phyloP scores from a whole-genome alignment of 192 early-diverging fungal genomes.

The Entomortierella beljakovae region DNA sequence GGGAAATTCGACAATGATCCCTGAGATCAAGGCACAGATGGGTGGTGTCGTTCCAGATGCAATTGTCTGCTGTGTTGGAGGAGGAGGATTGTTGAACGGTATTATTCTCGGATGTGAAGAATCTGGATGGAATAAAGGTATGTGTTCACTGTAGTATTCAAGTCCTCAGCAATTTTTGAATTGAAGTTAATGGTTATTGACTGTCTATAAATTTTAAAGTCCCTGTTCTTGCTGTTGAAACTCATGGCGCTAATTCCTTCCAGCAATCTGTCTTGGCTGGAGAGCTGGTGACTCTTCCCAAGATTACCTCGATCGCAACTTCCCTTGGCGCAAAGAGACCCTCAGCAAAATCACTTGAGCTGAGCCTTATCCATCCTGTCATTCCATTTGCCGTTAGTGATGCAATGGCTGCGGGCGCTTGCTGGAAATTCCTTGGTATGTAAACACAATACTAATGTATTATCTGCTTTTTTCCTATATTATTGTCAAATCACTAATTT shows the following conservation, averaged over 20 bases:
- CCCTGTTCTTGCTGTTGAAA: constrained; percentile 80
- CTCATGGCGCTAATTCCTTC: constrained; percentile 78
- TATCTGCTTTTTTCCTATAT: too few relatives aligned
- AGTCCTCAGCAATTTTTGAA: too few relatives aligned
- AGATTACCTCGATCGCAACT: constrained; percentile 61
- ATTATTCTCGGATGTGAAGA: constrained; percentile 71
- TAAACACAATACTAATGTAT: too few relatives aligned
- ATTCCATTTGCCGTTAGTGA: constrained; percentile 69
- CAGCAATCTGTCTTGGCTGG: constrained; percentile 71
- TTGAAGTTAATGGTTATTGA: too few relatives aligned
- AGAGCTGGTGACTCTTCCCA: constrained; percentile 55
- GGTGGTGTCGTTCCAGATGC: constrained; percentile 67
- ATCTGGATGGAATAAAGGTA: constrained; percentile 67
- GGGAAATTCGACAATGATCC: constrained; percentile 70
- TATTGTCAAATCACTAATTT: constrained; percentile 6
- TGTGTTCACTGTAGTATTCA: neutral
- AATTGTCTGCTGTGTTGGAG: constrained; percentile 74
- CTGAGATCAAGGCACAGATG: constrained; percentile 74
- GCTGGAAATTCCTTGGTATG: constrained; percentile 65
- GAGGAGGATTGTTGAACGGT: constrained; percentile 77
- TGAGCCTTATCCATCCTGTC: constrained; percentile 63
- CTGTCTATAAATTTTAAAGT: constrained; percentile 51
- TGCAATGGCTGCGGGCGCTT: constrained; percentile 66
- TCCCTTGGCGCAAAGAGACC: constrained; percentile 56
- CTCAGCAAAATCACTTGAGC: constrained; percentile 57